Evolutionary conservation across 2,329 filamentous ascomycete genomes (phyloP).

Genomic region (Colletotrichum phormii): DNA sequence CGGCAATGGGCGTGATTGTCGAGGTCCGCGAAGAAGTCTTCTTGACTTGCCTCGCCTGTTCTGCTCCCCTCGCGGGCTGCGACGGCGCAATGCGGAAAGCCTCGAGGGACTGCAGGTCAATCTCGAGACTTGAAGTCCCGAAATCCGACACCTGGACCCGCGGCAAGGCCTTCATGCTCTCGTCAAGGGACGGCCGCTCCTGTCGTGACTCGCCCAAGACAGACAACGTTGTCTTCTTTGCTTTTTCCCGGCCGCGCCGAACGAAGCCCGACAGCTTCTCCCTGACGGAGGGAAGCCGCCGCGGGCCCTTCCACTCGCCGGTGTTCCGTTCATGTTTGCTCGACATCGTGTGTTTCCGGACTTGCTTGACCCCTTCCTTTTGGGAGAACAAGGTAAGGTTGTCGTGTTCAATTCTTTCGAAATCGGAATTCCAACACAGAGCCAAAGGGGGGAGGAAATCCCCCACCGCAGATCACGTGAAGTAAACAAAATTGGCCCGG

Average conservation of each 20-base stretch:
- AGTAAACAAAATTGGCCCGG: constrained; percentile 35
- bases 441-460: constrained; percentile 1
- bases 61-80: neutral
- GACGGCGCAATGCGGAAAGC: constrained; percentile 19
- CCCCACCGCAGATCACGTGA: constrained; percentile 26
- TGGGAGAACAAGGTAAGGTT: neutral
- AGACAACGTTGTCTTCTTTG: constrained; percentile 32
- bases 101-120: constrained; percentile 28
- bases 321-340: constrained; percentile 25
- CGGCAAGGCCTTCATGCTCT: constrained; percentile 8
- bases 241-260: constrained; percentile 16
- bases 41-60: neutral
- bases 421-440: neutral
- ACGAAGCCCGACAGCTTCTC: constrained; percentile 30
- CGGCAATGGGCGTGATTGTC: constrained; percentile 28
- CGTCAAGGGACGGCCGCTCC: constrained; percentile 21
- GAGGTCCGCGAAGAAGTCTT: constrained; percentile 9
- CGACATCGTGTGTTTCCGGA: constrained; percentile 9
- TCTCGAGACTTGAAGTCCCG: constrained; percentile 25
- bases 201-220: constrained; percentile 14
- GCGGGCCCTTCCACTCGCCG: constrained; percentile 18
- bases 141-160: constrained; percentile 29
- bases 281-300: constrained; percentile 25
- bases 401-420: neutral
- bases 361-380: constrained; percentile 7